phyloP scores from a whole-genome alignment of 768 basidiomycete genomes.

The Mycena maculata region DNA sequence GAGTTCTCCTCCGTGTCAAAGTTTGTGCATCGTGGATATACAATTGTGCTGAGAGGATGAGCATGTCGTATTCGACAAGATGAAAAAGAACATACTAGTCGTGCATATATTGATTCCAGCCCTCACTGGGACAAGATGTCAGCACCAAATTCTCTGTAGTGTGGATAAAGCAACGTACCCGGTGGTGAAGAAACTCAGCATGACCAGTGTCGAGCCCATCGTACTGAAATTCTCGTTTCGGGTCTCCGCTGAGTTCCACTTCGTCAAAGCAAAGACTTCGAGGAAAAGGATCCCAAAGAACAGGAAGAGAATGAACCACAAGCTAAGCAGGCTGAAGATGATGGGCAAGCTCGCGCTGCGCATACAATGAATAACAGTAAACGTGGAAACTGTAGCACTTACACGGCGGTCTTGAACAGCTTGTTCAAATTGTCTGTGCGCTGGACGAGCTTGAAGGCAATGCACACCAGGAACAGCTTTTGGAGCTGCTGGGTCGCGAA shows the following conservation, averaged over 20 bases:
- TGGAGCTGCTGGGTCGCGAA: constrained; percentile 76
- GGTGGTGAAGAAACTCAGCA: constrained; percentile 93
- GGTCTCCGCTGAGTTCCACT: constrained; percentile 79
- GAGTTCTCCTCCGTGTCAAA: constrained; percentile 63
- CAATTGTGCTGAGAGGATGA: constrained; percentile 64
- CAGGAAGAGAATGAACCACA: constrained; percentile 92
- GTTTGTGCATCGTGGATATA: constrained; percentile 86
- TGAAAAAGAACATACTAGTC: constrained; percentile 74
- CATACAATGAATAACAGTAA: constrained; percentile 17
- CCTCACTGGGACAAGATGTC: constrained; percentile 70
- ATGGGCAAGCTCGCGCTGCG: constrained; percentile 85
- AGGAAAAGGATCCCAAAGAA: constrained; percentile 91
- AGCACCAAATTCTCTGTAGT: background rate
- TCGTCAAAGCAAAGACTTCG: constrained; percentile 93
- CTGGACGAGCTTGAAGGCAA: constrained; percentile 95
- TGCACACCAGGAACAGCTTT: constrained; percentile 92
- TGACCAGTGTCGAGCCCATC: constrained; percentile 83
- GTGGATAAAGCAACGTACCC: constrained; percentile 62
- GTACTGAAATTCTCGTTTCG: constrained; percentile 82
- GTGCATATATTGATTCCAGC: constrained; percentile 98
- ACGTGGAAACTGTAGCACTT: constrained; percentile 47
- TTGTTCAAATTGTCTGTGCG: constrained; percentile 89
- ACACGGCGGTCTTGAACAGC: constrained; percentile 96
- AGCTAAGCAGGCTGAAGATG: constrained; percentile 83
- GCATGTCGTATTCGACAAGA: constrained; percentile 1